Evolutionary conservation across 768 basidiomycete genomes (phyloP).

Genomic region (Cystobasidium tubakii): DNA sequence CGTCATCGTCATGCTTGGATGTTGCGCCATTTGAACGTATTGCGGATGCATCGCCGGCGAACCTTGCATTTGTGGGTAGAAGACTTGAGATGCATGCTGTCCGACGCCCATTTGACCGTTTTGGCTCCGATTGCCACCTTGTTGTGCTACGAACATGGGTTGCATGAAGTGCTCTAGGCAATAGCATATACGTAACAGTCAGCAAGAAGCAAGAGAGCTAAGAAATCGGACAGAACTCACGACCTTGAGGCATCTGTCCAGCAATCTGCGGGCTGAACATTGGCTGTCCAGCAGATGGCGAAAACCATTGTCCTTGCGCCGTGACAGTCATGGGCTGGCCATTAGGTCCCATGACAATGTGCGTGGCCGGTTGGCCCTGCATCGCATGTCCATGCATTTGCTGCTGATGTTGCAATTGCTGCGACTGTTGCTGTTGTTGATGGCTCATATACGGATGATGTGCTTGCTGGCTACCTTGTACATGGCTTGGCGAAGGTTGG

Average conservation of each 20-base stretch:
- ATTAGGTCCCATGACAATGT: constrained; percentile 10
- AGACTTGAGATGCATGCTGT: not conserved
- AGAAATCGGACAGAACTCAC: not conserved
- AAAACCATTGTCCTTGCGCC: not conserved
- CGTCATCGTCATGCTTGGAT: not conserved
- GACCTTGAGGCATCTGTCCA: constrained; percentile 14
- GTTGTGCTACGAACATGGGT: constrained; percentile 14
- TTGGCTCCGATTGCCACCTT: not conserved
- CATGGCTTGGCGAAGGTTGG: not conserved
- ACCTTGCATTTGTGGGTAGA: constrained; percentile 7
- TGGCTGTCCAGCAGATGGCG: constrained; percentile 7
- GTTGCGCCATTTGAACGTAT: not conserved
- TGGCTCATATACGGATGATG: not conserved
- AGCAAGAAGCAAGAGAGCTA: not conserved
- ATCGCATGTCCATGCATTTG: constrained; percentile 10
- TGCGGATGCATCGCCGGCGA: not conserved
- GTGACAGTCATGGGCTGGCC: constrained; percentile 9
- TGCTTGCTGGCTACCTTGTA: not conserved
- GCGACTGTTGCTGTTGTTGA: not conserved
- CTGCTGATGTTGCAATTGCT: constrained; percentile 26
- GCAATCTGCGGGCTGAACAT: constrained; percentile 30
- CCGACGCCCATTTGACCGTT: not conserved
- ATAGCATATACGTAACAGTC: not conserved
- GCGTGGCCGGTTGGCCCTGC: not conserved
- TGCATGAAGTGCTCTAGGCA: constrained; percentile 22